phyloP scores from a whole-genome alignment of 2,329 filamentous ascomycete genomes.

The Zasmidium citrigriseum region DNA sequence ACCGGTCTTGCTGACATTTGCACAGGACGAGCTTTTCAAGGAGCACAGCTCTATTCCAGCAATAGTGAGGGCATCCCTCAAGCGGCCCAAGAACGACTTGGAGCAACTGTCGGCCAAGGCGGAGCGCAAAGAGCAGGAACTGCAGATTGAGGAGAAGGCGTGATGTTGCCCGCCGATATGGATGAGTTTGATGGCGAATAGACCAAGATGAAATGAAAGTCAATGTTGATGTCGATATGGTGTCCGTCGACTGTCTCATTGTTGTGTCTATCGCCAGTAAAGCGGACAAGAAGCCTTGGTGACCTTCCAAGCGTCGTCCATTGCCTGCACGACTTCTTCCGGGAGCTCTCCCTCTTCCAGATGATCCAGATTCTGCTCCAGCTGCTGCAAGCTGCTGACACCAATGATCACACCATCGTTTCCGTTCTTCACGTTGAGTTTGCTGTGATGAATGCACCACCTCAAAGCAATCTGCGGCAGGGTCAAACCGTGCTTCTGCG shows the following conservation, averaged over 20 bases:
- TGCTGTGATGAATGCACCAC: constrained; percentile 71
- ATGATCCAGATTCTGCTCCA: constrained; percentile 56
- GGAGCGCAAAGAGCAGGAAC: constrained; percentile 12
- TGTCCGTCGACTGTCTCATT: neutral
- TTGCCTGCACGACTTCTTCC: constrained; percentile 68
- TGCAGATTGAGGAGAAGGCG: constrained; percentile 14
- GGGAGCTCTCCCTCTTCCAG: constrained; percentile 69
- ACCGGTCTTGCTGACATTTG: constrained; percentile 22
- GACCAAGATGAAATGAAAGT: no score
- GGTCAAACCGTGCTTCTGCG: constrained; percentile 48
- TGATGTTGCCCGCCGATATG: constrained; percentile 2
- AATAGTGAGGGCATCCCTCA: constrained; percentile 16
- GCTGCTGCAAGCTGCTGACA: constrained; percentile 55
- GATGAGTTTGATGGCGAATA: neutral
- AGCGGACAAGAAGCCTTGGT: constrained; percentile 50
- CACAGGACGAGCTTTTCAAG: constrained; percentile 19
- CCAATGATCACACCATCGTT: constrained; percentile 59
- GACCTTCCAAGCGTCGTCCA: constrained; percentile 73
- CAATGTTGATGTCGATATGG: no score
- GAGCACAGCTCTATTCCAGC: constrained; percentile 29
- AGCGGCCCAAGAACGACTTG: constrained; percentile 11
- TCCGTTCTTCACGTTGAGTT: constrained; percentile 53
- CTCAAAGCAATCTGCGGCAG: constrained; percentile 70
- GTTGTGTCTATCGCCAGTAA: constrained; percentile 2
- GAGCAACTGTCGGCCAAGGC: constrained; percentile 10